Evolutionary conservation across 1,284 basidiomycete species (phyloP).

Genomic region (Ustilago sp.): DNA sequence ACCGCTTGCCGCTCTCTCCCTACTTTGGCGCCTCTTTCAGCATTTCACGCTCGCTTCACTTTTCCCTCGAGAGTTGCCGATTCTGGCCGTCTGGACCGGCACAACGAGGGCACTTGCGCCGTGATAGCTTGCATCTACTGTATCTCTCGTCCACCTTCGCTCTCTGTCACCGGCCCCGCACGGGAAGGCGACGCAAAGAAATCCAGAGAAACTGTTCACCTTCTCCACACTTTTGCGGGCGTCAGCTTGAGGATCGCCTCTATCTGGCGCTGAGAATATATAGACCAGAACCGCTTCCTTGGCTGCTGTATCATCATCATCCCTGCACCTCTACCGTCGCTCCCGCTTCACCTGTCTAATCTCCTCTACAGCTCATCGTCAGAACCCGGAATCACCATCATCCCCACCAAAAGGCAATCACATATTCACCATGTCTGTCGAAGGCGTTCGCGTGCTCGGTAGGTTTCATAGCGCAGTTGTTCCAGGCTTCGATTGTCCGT

Average conservation of each 20-base stretch:
- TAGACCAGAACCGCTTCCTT: constrained; percentile 12
- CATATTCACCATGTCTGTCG: constrained; percentile 64
- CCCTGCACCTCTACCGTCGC: background rate
- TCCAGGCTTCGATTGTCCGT: background rate
- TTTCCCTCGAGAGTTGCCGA: constrained; percentile 17
- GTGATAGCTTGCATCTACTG: background rate
- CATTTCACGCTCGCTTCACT: constrained; percentile 23
- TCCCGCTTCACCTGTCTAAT: background rate
- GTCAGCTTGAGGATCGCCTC: constrained; percentile 8
- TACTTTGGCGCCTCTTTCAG: background rate
- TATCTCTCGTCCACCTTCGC: background rate
- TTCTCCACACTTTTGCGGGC: constrained; percentile 17
- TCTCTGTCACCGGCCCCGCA: background rate
- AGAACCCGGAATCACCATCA: constrained; percentile 2
- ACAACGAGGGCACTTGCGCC: constrained; percentile 13
- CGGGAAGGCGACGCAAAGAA: constrained; percentile 7
- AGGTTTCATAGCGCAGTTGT: constrained; percentile 21
- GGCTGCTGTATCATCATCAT: background rate
- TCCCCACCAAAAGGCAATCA: background rate
- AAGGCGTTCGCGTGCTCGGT: constrained; percentile 68
- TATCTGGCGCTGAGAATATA: constrained; percentile 19
- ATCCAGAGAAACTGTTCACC: background rate
- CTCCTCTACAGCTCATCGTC: constrained; percentile 1
- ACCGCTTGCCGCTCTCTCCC: constrained; percentile 17
- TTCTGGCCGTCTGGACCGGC: constrained; percentile 16